Conservation (phyloP, 352 stramenopile species). For the Phytopythium kandeliae region DNA sequence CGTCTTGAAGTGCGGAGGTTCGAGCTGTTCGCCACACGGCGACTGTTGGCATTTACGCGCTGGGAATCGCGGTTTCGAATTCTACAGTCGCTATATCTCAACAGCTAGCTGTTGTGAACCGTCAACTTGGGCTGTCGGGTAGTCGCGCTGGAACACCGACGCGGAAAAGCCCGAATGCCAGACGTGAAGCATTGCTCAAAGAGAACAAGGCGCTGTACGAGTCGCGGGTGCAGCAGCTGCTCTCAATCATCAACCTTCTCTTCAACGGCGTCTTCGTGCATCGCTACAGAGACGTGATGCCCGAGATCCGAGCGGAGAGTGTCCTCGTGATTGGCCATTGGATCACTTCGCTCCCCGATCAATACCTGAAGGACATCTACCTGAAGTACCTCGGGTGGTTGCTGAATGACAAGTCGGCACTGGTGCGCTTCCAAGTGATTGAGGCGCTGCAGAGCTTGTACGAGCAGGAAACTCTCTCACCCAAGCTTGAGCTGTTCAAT, state of each 20-base stretch:
- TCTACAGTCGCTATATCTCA: constrained; percentile 44
- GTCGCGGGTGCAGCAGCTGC: constrained; percentile 41
- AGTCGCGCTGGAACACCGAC: constrained; percentile 11
- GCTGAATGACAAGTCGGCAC: constrained; percentile 85
- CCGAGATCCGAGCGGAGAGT: constrained; percentile 81
- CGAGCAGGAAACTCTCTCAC: constrained; percentile 51
- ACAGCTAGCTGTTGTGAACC: constrained; percentile 59
- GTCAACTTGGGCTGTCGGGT: constrained; percentile 59
- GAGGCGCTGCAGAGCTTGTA: constrained; percentile 84
- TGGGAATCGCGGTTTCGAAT: constrained; percentile 62
- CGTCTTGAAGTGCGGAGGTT: constrained; percentile 56
- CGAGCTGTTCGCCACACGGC: constrained; percentile 76
- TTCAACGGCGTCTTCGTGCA: constrained; percentile 79
- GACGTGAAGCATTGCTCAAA: constrained; percentile 35
- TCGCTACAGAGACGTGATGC: constrained; percentile 92
- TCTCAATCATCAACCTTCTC: constrained; percentile 56
- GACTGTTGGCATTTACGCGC: constrained; percentile 58
- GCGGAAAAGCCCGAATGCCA: constrained; percentile 43
- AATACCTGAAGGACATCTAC: constrained; percentile 93
- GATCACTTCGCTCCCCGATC: constrained; percentile 78
- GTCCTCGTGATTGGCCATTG: constrained; percentile 81
- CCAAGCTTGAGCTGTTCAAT: constrained; percentile 77
- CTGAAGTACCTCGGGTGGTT: constrained; percentile 97
- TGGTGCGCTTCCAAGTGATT: constrained; percentile 81
- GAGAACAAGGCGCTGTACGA: constrained; percentile 71